These are phyloP conservation scores for Diplodia corticola DNA, from an alignment of 2,329 filamentous ascomycete genomes.

Conservation along the genomic window DNA sequence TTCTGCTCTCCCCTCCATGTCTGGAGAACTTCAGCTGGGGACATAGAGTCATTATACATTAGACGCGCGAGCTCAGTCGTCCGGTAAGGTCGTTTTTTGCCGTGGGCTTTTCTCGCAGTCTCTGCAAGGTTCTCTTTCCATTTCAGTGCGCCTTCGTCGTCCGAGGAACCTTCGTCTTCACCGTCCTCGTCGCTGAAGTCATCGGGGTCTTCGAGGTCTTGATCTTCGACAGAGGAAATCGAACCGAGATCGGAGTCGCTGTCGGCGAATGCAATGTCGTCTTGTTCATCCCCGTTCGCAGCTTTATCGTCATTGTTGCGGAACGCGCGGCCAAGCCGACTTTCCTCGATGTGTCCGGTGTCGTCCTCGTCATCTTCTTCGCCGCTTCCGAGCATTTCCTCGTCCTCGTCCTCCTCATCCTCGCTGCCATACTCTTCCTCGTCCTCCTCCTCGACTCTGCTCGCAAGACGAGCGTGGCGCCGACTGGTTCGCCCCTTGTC, in stretches of 20 bases:
- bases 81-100: constrained; percentile 69
- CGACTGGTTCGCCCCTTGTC: constrained; percentile 58
- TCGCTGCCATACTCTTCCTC: constrained; percentile 50
- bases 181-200: constrained; percentile 54
- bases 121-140: constrained; percentile 90
- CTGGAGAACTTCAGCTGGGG: constrained; percentile 71
- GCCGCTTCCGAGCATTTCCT: constrained; percentile 42
- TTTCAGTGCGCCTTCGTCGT: constrained; percentile 69
- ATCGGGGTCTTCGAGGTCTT: constrained; percentile 52
- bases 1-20: constrained; percentile 71
- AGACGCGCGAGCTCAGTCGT: constrained; percentile 80
- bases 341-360: constrained; percentile 47
- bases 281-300: constrained; percentile 43
- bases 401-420: constrained; percentile 57
- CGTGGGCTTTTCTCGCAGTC: constrained; percentile 71
- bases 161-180: constrained; percentile 52
- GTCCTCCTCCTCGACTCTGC: constrained; percentile 51
- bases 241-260: constrained; percentile 96
- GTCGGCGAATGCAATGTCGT: constrained; percentile 87
- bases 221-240: constrained; percentile 65
- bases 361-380: constrained; percentile 56
- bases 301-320: constrained; percentile 48
- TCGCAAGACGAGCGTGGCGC: constrained; percentile 52
- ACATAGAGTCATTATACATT: constrained; percentile 82
- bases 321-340: constrained; percentile 55